phyloP scores from a whole-genome alignment of 208 protist species.

The Trypanosoma avium region DNA sequence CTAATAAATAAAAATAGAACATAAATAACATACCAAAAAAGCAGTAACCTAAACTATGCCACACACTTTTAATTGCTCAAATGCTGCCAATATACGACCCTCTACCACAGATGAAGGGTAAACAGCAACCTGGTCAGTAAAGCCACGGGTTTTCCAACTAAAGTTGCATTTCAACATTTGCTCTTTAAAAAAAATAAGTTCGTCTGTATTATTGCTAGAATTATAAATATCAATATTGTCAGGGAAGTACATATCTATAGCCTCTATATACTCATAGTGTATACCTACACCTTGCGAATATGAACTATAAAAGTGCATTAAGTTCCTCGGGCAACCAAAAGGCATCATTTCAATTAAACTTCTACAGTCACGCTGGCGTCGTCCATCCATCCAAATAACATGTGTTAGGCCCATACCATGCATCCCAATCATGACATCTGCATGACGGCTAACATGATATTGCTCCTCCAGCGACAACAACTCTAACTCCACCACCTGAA shows the following conservation, averaged over 20 bases:
- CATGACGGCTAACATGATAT: slow-evolving; percentile 44
- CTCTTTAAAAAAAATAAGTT: background rate
- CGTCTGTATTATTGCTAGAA: background rate
- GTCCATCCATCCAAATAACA: slow-evolving; percentile 48
- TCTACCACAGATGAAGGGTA: slow-evolving; percentile 2
- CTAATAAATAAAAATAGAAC: background rate
- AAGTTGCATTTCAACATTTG: background rate
- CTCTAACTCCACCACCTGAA: slow-evolving; percentile 32
- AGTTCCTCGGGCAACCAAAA: slow-evolving; percentile 28
- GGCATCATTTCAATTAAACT: slow-evolving; percentile 43
- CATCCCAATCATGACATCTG: slow-evolving; percentile 48
- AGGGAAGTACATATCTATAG: slow-evolving; percentile 27
- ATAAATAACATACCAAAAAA: background rate
- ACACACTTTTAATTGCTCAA: background rate
- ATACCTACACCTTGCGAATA: slow-evolving; percentile 21
- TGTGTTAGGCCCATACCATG: slow-evolving; percentile 40
- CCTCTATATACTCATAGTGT: slow-evolving; percentile 25
- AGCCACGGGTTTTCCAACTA: background rate
- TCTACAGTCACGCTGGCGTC: slow-evolving; percentile 22
- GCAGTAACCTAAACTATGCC: background rate
- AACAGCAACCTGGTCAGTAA: slow-evolving; percentile 1
- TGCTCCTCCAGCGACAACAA: slow-evolving; percentile 30
- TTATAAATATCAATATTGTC: background rate
- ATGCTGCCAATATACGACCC: background rate
- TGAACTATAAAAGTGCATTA: slow-evolving; percentile 20